A percentile compares a stretch with the other conserved stretches of the same genome.
Evolutionary conservation across 2,329 filamentous ascomycete species (phyloP).

Genomic region (Catunica adiposa): DNA sequence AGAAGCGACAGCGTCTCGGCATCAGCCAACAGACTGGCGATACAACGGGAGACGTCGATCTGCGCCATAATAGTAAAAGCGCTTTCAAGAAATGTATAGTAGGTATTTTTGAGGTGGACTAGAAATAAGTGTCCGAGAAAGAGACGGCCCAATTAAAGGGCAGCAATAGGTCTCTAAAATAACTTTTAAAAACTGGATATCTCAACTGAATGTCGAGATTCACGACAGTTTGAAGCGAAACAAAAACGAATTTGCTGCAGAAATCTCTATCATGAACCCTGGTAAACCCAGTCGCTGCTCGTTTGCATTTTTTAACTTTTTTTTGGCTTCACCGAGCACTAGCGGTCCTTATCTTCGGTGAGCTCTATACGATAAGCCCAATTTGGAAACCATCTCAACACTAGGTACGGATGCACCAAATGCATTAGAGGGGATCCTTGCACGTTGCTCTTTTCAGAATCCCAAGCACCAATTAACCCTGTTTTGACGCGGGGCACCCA

Average conservation of each 20-base stretch:
- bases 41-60: constrained; percentile 14
- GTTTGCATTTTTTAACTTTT: constrained; percentile 6
- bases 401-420: neutral
- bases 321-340: constrained; percentile 12
- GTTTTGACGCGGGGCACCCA: constrained; percentile 6
- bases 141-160: neutral
- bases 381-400: neutral
- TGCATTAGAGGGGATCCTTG: neutral
- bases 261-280: constrained; percentile 10
- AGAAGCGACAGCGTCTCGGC: constrained; percentile 23
- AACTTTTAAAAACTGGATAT: neutral
- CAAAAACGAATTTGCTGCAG: constrained; percentile 4
- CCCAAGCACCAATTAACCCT: neutral
- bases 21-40: constrained; percentile 15
- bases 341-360: constrained; percentile 12
- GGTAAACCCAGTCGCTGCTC: neutral
- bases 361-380: constrained; percentile 2
- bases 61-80: constrained; percentile 12
- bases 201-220: neutral
- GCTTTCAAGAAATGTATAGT: neutral
- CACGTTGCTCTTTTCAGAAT: neutral
- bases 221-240: neutral
- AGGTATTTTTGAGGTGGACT: neutral
- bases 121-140: neutral
- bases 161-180: neutral